Evolutionary conservation across 108 stramenopile species (phyloP).

Genomic region (Cyclotella sp.): DNA sequence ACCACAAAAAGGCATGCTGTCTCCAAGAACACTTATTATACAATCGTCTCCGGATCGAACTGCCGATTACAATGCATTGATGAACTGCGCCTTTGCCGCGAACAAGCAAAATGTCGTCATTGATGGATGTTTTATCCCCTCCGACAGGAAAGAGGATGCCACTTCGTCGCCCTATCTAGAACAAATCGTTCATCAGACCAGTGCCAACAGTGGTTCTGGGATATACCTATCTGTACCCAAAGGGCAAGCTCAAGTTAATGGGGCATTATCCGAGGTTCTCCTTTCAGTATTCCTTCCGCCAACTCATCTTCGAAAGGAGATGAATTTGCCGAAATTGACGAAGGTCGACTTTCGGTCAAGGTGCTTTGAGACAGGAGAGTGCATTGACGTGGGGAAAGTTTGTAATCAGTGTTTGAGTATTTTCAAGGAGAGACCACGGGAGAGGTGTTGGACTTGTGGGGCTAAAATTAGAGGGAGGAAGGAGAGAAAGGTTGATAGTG

Average conservation of each 20-base stretch:
- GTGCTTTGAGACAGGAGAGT: slow-evolving; percentile 82
- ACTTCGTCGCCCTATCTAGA: slow-evolving; percentile 71
- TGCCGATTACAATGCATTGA: slow-evolving; percentile 88
- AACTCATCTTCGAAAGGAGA: slow-evolving; percentile 46
- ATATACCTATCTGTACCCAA: slow-evolving; percentile 58
- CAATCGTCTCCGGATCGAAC: slow-evolving; percentile 88
- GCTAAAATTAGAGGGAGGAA: slow-evolving; percentile 55
- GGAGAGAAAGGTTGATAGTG: background rate
- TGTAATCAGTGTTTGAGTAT: slow-evolving; percentile 90
- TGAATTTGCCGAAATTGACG: slow-evolving; percentile 77
- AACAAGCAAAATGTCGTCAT: slow-evolving; percentile 72
- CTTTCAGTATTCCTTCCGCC: slow-evolving; percentile 78
- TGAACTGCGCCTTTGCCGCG: slow-evolving; percentile 91
- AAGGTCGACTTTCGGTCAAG: slow-evolving; percentile 87
- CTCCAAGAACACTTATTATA: slow-evolving; percentile 77
- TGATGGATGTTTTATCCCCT: slow-evolving; percentile 82
- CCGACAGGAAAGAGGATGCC: slow-evolving; percentile 30
- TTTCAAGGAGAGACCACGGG: slow-evolving; percentile 67
- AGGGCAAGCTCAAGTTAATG: slow-evolving; percentile 77
- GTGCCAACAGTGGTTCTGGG: slow-evolving; percentile 28
- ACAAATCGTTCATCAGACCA: slow-evolving; percentile 81
- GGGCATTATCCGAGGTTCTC: slow-evolving; percentile 79
- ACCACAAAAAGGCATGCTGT: slow-evolving; percentile 26
- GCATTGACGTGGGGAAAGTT: slow-evolving; percentile 77
- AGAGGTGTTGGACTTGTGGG: slow-evolving; percentile 78